These are phyloP conservation scores for Ascochyta clinopodiicola DNA, from an alignment of 2,329 filamentous ascomycete genomes.

Conservation along the genomic window DNA sequence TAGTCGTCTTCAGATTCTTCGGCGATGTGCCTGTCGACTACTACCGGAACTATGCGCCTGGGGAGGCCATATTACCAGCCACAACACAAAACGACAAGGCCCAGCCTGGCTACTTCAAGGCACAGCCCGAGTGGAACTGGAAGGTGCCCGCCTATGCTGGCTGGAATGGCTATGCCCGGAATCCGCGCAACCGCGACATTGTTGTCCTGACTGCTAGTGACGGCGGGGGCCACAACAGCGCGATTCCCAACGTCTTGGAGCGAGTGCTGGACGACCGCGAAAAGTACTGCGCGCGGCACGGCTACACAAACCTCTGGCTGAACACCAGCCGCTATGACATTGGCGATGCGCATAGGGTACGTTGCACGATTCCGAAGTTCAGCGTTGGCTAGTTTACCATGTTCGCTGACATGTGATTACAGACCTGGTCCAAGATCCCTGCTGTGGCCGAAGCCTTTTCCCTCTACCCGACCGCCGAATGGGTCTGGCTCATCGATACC, in stretches of 20 bases:
- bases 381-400: not conserved
- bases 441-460: conserved; percentile 50
- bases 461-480: conserved; percentile 47
- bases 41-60: conserved; percentile 35
- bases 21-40: conserved; percentile 34
- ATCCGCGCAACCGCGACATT: conserved; percentile 44
- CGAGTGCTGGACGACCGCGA: conserved; percentile 44
- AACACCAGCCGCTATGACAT: conserved; percentile 51
- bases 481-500: conserved; percentile 52
- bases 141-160: conserved; percentile 31
- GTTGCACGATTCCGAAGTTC: not conserved
- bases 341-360: conserved; percentile 44
- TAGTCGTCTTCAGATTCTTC: conserved; percentile 35
- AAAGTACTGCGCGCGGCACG: conserved; percentile 46
- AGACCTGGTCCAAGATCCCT: conserved; percentile 52
- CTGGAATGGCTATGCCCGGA: conserved; percentile 40
- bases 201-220: conserved; percentile 51
- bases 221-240: conserved; percentile 51
- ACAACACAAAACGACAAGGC: conserved; percentile 30
- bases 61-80: conserved; percentile 21
- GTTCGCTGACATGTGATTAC: not conserved
- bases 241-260: conserved; percentile 47
- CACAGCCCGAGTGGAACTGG: conserved; percentile 42
- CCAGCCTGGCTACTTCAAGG: conserved; percentile 42
- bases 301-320: conserved; percentile 50